Percentiles rank a stretch among this genome's conserved stretches.
These are phyloP conservation scores for Scolecobasidium constrictum DNA, from an alignment of 2,329 filamentous ascomycete species.

Conservation along the genomic window DNA sequence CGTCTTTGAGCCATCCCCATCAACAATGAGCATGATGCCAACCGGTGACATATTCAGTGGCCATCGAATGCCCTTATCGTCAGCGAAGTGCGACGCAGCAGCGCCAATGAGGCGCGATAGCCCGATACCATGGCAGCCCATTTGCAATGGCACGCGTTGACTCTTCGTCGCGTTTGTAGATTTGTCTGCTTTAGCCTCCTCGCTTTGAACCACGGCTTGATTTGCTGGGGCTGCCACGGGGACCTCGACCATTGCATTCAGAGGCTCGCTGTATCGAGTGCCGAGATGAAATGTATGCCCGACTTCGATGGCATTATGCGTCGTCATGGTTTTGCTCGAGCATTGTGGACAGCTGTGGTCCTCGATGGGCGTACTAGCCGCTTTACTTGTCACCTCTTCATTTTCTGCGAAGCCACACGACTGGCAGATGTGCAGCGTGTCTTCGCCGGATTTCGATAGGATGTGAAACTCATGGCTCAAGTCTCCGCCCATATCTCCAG, in stretches of 20 bases:
- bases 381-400: conserved; percentile 61
- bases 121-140: conserved; percentile 96
- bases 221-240: conserved; percentile 19
- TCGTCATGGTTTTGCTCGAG: conserved; percentile 46
- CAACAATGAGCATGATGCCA: conserved; percentile 57
- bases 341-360: conserved; percentile 65
- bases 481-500: conserved; percentile 90
- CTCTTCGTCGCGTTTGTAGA: conserved; percentile 17
- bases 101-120: conserved; percentile 84
- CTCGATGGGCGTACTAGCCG: conserved; percentile 41
- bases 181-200: neutral
- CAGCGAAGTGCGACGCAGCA: conserved; percentile 64
- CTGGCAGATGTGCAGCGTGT: conserved; percentile 67
- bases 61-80: conserved; percentile 69
- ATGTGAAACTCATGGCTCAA: conserved; percentile 95
- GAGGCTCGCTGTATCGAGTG: conserved; percentile 70
- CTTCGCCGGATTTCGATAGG: conserved; percentile 68
- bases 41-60: conserved; percentile 78
- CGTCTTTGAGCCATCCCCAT: neutral
- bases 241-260: conserved; percentile 52
- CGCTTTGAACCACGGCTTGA: conserved; percentile 8
- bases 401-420: conserved; percentile 71
- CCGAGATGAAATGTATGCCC: conserved; percentile 94
- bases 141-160: conserved; percentile 54
- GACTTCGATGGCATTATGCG: conserved; percentile 72